Evolutionary conservation across 1,284 basidiomycete species (phyloP), one percentile per base, ranked within the genome.

Genomic region (Ustilago lituana): DNA sequence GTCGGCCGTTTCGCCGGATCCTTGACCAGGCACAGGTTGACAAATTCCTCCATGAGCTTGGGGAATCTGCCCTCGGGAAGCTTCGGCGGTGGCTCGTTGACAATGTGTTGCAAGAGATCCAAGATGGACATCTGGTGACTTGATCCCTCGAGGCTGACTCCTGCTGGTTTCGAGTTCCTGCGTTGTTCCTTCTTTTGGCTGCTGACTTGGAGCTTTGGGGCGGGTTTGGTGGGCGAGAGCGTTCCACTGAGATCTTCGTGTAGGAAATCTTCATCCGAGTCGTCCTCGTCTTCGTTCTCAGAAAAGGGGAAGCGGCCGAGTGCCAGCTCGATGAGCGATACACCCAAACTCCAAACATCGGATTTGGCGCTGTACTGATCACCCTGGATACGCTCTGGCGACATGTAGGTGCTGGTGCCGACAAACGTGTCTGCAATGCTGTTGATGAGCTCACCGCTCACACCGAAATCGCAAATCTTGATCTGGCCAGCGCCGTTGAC

Each of bases 351-450:
- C 94, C 94, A 97, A 7, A 98, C 92, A 79, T 98, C 94, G 4
- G 94, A 96, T 84, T 96, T 97, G 83, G 97, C 93, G 27, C 92
- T 92, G 84, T 98, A 98, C 80, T 93, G 90, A 4, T 93, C 93
- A 51, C 96, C 95, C 86, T 98, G 94, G 79, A 99, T 98, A 51
- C 95, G 93, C 83, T 98, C 95, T 31, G 95, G 95, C 93, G 98
- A 82, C 95, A 98, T 99, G 83, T 98, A 99, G 12, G 94, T 95
- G 65, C 92, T 94, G 3, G 96, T 98, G 8, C 95, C 95, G 15
- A 98, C 95, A 82, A 98, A 98, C 0, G 96, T 99, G 83, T 98
- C 93, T 14, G 96, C 96, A 66, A 99, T 95, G 2, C 92, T 94
- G 84, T 98, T 97, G 85, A 98, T 95, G 66, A 99, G 87, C 83